A percentile compares a stretch with the other conserved stretches of the same genome.
Conservation (phyloP, 768 basidiomycete genomes). For the Boletus pseudo-olivaceus region DNA sequence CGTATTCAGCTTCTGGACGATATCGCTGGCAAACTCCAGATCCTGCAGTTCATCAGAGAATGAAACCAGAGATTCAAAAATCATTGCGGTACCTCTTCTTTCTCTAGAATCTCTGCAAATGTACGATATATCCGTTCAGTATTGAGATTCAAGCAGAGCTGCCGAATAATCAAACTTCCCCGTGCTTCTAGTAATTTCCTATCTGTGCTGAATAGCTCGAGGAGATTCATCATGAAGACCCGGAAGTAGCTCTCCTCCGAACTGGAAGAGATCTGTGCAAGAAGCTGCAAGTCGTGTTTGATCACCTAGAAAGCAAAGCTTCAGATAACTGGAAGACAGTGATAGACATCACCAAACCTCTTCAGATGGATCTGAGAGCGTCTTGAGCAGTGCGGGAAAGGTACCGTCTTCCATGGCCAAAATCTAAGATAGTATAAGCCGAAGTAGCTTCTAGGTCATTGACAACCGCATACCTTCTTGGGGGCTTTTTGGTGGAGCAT, state of each 20-base stretch:
- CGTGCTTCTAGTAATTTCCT: conserved; percentile 82
- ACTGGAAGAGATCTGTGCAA: conserved; percentile 94
- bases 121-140: conserved; percentile 94
- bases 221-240: conserved; percentile 90
- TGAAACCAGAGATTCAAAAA: neutral
- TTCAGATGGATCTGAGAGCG: conserved; percentile 92
- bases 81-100: conserved; percentile 74
- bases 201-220: conserved; percentile 95
- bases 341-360: conserved; percentile 49
- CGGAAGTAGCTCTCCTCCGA: conserved; percentile 97
- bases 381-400: conserved; percentile 93
- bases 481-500: conserved; percentile 99
- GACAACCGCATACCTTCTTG: conserved; percentile 60
- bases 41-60: conserved; percentile 50
- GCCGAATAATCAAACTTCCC: conserved; percentile 93
- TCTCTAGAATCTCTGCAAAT: conserved; percentile 95
- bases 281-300: conserved; percentile 90
- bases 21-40: conserved; percentile 94
- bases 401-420: conserved; percentile 95
- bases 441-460: neutral
- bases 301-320: conserved; percentile 61
- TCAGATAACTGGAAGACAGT: neutral
- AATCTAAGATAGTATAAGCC: conserved; percentile 50
- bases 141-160: conserved; percentile 90
- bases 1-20: conserved; percentile 95